A percentile compares a stretch with the other conserved stretches of the same genome.
Evolutionary conservation across 2,329 filamentous ascomycete species (phyloP).

Genomic region (Fusarium falciforme): DNA sequence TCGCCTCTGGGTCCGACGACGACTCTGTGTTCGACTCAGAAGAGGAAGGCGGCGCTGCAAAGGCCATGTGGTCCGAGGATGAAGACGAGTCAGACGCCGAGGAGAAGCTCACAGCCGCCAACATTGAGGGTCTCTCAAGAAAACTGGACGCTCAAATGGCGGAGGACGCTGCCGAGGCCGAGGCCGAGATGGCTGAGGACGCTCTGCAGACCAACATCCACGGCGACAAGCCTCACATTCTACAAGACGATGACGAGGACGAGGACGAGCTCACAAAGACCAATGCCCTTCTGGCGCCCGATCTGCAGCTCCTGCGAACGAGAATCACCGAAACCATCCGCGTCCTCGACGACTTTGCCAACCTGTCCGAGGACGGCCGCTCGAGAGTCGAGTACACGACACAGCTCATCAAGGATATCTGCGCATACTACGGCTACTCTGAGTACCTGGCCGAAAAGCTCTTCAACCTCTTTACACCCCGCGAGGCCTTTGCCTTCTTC

Average conservation of each 20-base stretch:
- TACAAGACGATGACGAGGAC: constrained; percentile 73
- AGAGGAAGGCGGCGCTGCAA: constrained; percentile 64
- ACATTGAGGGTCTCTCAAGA: constrained; percentile 90
- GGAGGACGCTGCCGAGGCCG: constrained; percentile 83
- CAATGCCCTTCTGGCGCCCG: constrained; percentile 79
- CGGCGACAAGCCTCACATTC: constrained; percentile 75
- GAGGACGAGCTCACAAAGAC: constrained; percentile 67
- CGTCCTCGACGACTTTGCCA: constrained; percentile 88
- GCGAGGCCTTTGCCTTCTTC: constrained; percentile 97
- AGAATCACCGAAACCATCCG: constrained; percentile 94
- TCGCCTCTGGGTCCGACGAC: constrained; percentile 65
- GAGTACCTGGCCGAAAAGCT: constrained; percentile 96
- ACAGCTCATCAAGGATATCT: constrained; percentile 90
- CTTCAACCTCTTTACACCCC: constrained; percentile 89
- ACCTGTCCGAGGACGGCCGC: constrained; percentile 80
- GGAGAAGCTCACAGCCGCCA: constrained; percentile 92
- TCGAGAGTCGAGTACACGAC: constrained; percentile 89
- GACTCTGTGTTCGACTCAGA: constrained; percentile 80
- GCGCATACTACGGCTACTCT: constrained; percentile 96
- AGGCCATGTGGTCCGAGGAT: constrained; percentile 92
- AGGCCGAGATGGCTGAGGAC: constrained; percentile 86
- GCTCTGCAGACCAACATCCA: constrained; percentile 94
- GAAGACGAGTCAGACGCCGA: constrained; percentile 89
- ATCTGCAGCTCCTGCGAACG: constrained; percentile 87
- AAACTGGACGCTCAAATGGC: constrained; percentile 84